A percentile compares a stretch with the other conserved stretches of the same genome.
Conservation (phyloP, 2,329 filamentous ascomycete genomes). For the Colletotrichum horii region DNA sequence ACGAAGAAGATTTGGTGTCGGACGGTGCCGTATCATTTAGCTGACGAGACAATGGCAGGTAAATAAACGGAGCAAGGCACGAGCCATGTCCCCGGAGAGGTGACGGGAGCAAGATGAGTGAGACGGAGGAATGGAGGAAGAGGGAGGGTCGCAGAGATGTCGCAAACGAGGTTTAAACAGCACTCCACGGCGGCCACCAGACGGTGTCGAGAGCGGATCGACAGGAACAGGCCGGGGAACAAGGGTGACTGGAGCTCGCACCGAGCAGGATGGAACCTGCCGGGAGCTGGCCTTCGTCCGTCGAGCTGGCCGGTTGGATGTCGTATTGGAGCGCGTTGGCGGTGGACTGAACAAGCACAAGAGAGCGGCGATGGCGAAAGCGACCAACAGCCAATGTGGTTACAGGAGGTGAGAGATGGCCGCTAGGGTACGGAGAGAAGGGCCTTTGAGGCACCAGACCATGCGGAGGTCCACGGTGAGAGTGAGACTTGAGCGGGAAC, state of each 20-base stretch:
- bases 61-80: constrained; percentile 12
- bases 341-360: neutral
- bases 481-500: neutral
- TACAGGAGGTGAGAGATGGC: neutral
- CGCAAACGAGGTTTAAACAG: constrained; percentile 19
- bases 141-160: constrained; percentile 2
- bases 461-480: neutral
- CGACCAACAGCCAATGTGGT: neutral
- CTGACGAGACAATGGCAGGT: constrained; percentile 17
- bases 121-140: neutral
- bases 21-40: constrained; percentile 21
- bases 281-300: neutral
- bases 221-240: neutral
- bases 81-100: constrained; percentile 17
- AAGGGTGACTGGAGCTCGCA: neutral
- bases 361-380: constrained; percentile 2
- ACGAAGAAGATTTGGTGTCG: neutral
- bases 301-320: neutral
- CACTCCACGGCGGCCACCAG: neutral
- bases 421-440: neutral
- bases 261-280: constrained; percentile 17
- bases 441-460: neutral
- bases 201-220: neutral
- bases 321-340: constrained; percentile 6
- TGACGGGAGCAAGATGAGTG: neutral